Base-by-base conservation (phyloP, 345 rosid genomes). In the Hypericum perforatum region DNA sequence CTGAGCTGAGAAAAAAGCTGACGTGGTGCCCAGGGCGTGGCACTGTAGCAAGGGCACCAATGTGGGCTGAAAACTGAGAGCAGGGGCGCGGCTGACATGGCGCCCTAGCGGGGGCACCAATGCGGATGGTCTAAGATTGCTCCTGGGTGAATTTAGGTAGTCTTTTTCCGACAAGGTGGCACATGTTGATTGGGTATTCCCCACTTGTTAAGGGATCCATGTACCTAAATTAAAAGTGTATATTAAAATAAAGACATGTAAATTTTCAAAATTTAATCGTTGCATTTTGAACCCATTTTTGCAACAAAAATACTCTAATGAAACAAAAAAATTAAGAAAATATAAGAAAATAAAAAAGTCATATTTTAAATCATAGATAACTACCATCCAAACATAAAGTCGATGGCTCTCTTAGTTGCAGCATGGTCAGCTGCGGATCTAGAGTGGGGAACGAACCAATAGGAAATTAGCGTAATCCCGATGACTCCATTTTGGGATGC, bases 371-470 rank as follows among this genome's bases (percentile, higher is more conserved):
- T 3, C 6, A 11, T 2, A 0, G 6, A 44, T 9, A 64, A 64
- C 12, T 32, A 77, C 79, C 72, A 65, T 14, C 82, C 82, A 8
- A 65, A 22, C 68, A 67, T 47, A 57, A 74, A 74, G 58, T 74
- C 81, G 0, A 79, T 49, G 0, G 70, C 63, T 42, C 74, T 45
- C 36, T 51, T 14, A 0, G 77, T 68, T 12, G 85, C 82, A 36
- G 72, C 41, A 36, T 11, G 9, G 49, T 76, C 48, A 5, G 47
- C 53, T 29, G 7, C 48, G 41, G 73, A 54, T 40, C 47, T 12
- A 10, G 74, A 73, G 37, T 53, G 59, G 0, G 89, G 84, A 14
- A 63, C 41, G 7, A 64, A 67, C 89, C 89, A 78, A 2, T n/a
- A 1, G 3, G 61, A n/a, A 9, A 59, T 45, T n/a, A 78, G 11